Evolutionary conservation across 441 rosid species (phyloP).

Genomic region (Jatropha podagrica): DNA sequence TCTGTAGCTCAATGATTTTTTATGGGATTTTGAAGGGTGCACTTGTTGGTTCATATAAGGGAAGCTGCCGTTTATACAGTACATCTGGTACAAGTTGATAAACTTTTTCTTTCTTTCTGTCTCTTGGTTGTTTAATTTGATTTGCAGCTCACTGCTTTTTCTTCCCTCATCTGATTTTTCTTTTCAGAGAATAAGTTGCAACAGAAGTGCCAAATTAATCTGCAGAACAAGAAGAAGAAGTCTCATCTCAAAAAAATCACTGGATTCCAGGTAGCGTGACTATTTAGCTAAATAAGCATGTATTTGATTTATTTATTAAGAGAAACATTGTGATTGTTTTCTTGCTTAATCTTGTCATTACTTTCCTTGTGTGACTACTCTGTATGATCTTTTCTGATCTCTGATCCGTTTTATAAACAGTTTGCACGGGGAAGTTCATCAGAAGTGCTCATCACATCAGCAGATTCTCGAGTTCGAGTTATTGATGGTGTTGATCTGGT

Average conservation of each 20-base stretch:
- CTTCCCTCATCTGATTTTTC: constrained; percentile 7
- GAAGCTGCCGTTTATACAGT: constrained; percentile 77
- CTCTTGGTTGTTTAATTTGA: background rate
- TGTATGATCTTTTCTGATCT: constrained; percentile 19
- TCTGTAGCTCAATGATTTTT: constrained; percentile 31
- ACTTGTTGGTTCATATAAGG: constrained; percentile 91
- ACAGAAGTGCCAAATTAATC: constrained; percentile 67
- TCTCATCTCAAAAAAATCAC: constrained; percentile 91
- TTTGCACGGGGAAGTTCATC: constrained; percentile 86
- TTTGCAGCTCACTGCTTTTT: constrained; percentile 13
- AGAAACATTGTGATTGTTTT: constrained; percentile 4
- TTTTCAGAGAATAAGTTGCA: constrained; percentile 87
- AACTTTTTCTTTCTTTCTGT: constrained; percentile 1
- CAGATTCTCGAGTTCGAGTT: constrained; percentile 94
- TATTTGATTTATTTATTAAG: background rate
- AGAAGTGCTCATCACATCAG: constrained; percentile 84
- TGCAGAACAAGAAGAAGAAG: constrained; percentile 94
- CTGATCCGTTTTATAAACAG: constrained; percentile 48
- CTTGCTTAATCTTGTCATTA: background rate
- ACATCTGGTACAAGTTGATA: constrained; percentile 57
- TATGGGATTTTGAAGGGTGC: constrained; percentile 68
- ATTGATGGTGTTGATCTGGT: constrained; percentile 77
- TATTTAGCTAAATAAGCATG: background rate
- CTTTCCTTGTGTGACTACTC: background rate
- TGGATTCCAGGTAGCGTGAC: constrained; percentile 82